Percentiles rank a stretch among this genome's conserved stretches.
phyloP scores from a whole-genome alignment of 495 filamentous ascomycete species.

The Penicillium paradoxum region DNA sequence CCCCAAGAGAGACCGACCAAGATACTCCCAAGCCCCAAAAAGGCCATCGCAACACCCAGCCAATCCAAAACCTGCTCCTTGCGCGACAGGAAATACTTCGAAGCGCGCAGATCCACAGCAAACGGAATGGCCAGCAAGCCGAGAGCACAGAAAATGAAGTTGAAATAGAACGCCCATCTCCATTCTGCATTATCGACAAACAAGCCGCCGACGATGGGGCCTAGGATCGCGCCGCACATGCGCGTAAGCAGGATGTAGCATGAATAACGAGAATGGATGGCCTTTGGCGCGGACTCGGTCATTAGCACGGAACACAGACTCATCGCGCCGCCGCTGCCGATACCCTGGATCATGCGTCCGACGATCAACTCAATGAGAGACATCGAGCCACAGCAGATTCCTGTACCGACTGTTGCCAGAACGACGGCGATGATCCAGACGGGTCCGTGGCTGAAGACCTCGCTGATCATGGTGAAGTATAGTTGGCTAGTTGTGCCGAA shows the following conservation, averaged over 20 bases:
- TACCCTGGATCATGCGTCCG: slow-evolving; percentile 62
- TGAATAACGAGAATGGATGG: slow-evolving; percentile 37
- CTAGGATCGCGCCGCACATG: slow-evolving; percentile 33
- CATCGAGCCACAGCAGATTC: slow-evolving; percentile 54
- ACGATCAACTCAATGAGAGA: slow-evolving; percentile 57
- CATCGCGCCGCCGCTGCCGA: slow-evolving; percentile 67
- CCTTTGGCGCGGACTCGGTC: slow-evolving; percentile 53
- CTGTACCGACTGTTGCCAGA: slow-evolving; percentile 54
- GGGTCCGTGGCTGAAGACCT: slow-evolving; percentile 35
- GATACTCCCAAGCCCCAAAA: slow-evolving; percentile 25
- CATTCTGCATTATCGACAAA: slow-evolving; percentile 33
- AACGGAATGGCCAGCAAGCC: slow-evolving; percentile 35
- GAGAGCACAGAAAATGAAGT: slow-evolving; percentile 36
- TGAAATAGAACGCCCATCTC: slow-evolving; percentile 43
- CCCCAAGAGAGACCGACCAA: slow-evolving; percentile 36
- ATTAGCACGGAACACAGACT: slow-evolving; percentile 61
- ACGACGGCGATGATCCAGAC: slow-evolving; percentile 48
- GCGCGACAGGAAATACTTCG: slow-evolving; percentile 22
- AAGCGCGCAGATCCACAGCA: slow-evolving; percentile 27
- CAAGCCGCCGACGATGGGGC: slow-evolving; percentile 35
- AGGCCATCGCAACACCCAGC: slow-evolving; percentile 31
- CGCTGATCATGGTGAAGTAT: slow-evolving; percentile 37
- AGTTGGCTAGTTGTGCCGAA: slow-evolving; percentile 35
- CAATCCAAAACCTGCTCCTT: slow-evolving; percentile 34
- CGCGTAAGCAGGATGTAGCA: slow-evolving; percentile 34